Conservation (phyloP, 345 rosid genomes). For the Melaleuca quinquenervia region DNA sequence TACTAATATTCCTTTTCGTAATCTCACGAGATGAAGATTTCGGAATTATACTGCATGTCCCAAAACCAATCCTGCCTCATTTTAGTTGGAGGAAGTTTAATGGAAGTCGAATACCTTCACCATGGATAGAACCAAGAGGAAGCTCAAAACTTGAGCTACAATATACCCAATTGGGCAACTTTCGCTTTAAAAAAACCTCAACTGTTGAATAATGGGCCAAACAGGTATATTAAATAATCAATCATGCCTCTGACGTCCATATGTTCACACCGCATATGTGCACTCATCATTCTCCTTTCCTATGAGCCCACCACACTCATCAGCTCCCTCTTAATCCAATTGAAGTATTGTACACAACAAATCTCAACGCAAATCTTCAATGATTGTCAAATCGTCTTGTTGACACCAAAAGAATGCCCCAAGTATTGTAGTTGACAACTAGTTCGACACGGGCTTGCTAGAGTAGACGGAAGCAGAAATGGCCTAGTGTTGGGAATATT, state of each 20-base stretch:
- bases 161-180: neutral
- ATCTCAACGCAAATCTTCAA: neutral
- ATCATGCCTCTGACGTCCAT: neutral
- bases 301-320: neutral
- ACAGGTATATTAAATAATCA: neutral
- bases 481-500: neutral
- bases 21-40: neutral
- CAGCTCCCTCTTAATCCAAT: neutral
- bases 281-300: neutral
- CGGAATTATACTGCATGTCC: neutral
- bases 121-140: neutral
- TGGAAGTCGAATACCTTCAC: neutral
- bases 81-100: neutral
- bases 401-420: neutral
- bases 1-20: accelerated
- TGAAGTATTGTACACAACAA: neutral
- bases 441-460: neutral
- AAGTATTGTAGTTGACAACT: neutral
- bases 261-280: neutral
- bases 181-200: neutral
- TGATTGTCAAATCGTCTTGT: neutral
- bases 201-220: neutral
- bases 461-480: neutral
- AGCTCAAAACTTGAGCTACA: neutral
- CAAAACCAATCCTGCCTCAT: neutral